Base-by-base conservation (phyloP, 2,329 filamentous ascomycete species). In the Blastomyces emzantsi region DNA sequence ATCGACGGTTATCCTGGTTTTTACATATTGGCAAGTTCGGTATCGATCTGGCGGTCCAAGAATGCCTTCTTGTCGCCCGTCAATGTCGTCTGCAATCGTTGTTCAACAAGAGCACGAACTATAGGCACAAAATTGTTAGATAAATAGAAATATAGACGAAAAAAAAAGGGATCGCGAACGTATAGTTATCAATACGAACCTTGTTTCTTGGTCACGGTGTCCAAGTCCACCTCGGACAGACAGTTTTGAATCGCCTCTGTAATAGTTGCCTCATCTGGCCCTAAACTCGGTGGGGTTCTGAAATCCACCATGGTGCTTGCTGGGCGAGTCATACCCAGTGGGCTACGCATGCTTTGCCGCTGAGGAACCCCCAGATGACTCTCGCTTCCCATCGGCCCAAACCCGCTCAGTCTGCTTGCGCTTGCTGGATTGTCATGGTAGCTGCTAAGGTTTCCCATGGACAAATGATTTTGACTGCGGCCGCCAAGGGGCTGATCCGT, bases 181-280 rank as follows among this genome's bases (percentile, higher is more conserved):
- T 1, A 22, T 49, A 17, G 4, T 19, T 49, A 17, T 2, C 19
- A 47, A 28, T 41, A 73, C 75, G 80, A 80, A 74, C 86, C 79
- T 79, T 97, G 93, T 80, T 99, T 99, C 86, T 97, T 99, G 7
- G 94, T 99, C 58, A 97, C 90, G n/a, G 85, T 93, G 74, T 99
- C 94, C 52, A 99, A 82, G 75, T 99, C 93, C 0, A 97, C 92
- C 71, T 97, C 93, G 19, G 82, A 79, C 66, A 99, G 81, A 70
- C 94, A 94, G 60, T 83, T 81, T 71, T 91, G 89, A 66, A 97
- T 93, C 1, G 90, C 89, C 66, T 95, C 90, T 22, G 90, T 83
- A 67, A 99, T 97, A 65, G 86, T 83, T 56, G 80, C 81, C 70
- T 97, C 92, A 68, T 89, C 90, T 0, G 91, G 90, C 0, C 90